Percentiles rank a stretch among this genome's conserved stretches.
Conservation (phyloP, 495 filamentous ascomycete species). For the Daldinia vernicosa region DNA sequence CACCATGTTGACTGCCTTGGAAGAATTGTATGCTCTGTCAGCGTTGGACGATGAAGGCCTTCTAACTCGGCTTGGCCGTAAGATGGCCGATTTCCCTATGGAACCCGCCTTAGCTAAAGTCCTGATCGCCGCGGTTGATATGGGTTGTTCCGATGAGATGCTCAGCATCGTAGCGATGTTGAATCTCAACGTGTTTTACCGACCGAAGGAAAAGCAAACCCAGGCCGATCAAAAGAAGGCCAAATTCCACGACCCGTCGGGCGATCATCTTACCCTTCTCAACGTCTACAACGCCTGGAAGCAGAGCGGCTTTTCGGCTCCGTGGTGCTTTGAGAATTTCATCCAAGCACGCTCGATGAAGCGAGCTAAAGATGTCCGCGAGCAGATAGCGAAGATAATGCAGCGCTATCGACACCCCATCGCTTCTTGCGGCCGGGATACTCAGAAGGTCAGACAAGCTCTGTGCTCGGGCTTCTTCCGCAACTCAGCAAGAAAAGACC, state of each 20-base stretch:
- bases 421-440: slow-evolving; percentile 85
- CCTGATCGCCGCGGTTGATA: slow-evolving; percentile 84
- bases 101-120: slow-evolving; percentile 87
- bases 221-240: slow-evolving; percentile 97
- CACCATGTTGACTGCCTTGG: slow-evolving; percentile 95
- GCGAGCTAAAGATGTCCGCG: slow-evolving; percentile 88
- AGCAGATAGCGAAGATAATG: slow-evolving; percentile 94
- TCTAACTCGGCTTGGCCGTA: slow-evolving; percentile 87
- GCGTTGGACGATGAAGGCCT: slow-evolving; percentile 97
- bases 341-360: slow-evolving; percentile 90
- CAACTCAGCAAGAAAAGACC: slow-evolving; percentile 93
- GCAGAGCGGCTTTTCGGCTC: slow-evolving; percentile 75
- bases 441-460: slow-evolving; percentile 86
- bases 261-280: slow-evolving; percentile 92
- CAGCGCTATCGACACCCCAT: slow-evolving; percentile 83
- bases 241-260: slow-evolving; percentile 94
- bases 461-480: slow-evolving; percentile 95
- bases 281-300: slow-evolving; percentile 99
- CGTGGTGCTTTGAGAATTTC: slow-evolving; percentile 99
- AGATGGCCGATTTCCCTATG: slow-evolving; percentile 99
- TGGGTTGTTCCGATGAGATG: slow-evolving; percentile 91
- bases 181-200: slow-evolving; percentile 86
- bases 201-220: slow-evolving; percentile 94
- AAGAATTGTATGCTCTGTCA: slow-evolving; percentile 91
- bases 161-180: slow-evolving; percentile 96